Evolutionary conservation across 208 protist species (phyloP).

Genomic region (Leishmania amazonensis): DNA sequence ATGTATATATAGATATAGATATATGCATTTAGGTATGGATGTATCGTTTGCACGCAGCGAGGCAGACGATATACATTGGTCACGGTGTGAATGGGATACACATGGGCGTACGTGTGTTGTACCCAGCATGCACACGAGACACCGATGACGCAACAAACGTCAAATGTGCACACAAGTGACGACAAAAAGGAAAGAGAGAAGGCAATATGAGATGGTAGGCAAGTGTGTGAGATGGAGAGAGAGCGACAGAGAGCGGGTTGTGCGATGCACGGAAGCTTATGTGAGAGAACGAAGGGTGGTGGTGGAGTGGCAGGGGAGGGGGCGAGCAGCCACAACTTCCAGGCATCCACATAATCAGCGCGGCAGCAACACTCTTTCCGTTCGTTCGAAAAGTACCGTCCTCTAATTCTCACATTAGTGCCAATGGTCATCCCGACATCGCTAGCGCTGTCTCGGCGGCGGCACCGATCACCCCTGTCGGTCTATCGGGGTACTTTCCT

Average conservation of each 20-base stretch:
- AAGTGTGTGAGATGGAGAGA: neutral
- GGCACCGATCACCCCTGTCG: neutral
- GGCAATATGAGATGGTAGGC: neutral
- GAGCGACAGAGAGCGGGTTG: neutral
- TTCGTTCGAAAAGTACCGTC: neutral
- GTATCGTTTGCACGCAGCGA: neutral
- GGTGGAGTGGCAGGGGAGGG: neutral
- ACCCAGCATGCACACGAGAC: neutral
- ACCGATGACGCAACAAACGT: slow-evolving; percentile 8
- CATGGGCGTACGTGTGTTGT: neutral
- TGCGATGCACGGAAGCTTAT: neutral
- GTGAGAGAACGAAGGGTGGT: no score
- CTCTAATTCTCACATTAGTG: neutral
- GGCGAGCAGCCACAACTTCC: neutral
- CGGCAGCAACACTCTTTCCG: neutral
- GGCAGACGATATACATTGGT: neutral
- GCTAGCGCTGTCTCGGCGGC: neutral
- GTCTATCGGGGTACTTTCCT: neutral
- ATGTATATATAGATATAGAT: neutral
- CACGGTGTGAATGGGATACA: neutral
- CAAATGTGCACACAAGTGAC: slow-evolving; percentile 9
- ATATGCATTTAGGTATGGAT: neutral
- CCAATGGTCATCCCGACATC: neutral
- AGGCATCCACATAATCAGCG: neutral
- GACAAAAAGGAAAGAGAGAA: slow-evolving; percentile 13